Percentiles rank a stretch among this genome's conserved stretches.
Evolutionary conservation across 805 yeast genomes (phyloP).

Genomic region (Yamadazyma akitaensis): DNA sequence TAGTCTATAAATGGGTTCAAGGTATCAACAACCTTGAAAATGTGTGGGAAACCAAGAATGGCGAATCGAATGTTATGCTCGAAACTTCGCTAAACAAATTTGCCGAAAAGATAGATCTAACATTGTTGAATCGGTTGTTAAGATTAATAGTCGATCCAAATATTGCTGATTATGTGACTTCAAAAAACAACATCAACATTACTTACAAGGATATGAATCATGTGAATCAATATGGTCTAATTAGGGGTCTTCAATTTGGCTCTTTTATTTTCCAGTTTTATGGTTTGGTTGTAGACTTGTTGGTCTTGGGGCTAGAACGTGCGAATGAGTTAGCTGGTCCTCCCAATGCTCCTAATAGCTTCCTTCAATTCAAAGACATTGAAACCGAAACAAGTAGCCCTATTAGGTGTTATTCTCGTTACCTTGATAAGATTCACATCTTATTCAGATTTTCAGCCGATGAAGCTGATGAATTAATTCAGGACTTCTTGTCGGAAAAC

Average conservation of each 20-base stretch:
- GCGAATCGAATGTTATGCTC: slow-evolving; percentile 80
- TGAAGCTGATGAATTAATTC: slow-evolving; percentile 72
- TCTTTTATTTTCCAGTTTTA: slow-evolving; percentile 88
- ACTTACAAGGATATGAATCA: slow-evolving; percentile 95
- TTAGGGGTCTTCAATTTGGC: slow-evolving; percentile 87
- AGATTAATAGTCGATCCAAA: slow-evolving; percentile 82
- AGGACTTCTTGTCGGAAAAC: slow-evolving; percentile 74
- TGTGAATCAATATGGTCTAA: slow-evolving; percentile 80
- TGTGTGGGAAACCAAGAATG: slow-evolving; percentile 76
- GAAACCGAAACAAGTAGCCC: slow-evolving; percentile 69
- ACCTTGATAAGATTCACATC: slow-evolving; percentile 77
- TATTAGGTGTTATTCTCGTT: slow-evolving; percentile 74
- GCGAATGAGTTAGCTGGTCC: slow-evolving; percentile 87
- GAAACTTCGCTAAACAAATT: slow-evolving; percentile 69
- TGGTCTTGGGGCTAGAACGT: slow-evolving; percentile 79
- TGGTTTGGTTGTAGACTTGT: slow-evolving; percentile 78
- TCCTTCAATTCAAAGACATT: slow-evolving; percentile 61
- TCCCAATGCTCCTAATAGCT: slow-evolving; percentile 66
- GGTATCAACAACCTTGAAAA: slow-evolving; percentile 76
- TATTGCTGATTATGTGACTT: slow-evolving; percentile 90
- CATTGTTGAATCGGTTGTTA: slow-evolving; percentile 76
- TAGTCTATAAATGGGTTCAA: slow-evolving; percentile 92
- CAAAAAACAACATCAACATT: slow-evolving; percentile 80
- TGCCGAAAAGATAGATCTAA: slow-evolving; percentile 84
- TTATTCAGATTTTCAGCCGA: slow-evolving; percentile 70